Evolutionary conservation across 345 rosid genomes (phyloP).

Genomic region (Citrus sp.): DNA sequence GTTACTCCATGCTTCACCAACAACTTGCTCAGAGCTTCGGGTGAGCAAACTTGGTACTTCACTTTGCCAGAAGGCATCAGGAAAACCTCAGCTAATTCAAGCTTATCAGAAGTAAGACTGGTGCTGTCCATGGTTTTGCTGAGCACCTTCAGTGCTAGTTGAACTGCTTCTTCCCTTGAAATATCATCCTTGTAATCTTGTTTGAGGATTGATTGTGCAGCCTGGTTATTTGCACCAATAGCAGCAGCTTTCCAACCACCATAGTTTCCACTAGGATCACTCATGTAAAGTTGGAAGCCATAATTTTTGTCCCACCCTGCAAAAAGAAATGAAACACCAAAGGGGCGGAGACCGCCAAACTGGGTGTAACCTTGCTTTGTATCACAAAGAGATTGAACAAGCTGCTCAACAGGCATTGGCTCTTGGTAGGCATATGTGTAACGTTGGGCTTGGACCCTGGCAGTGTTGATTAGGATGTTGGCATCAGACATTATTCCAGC

Average conservation of each 20-base stretch:
- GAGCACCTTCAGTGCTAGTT: constrained; percentile 87
- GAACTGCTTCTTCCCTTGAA: constrained; percentile 82
- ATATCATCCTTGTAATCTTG: constrained; percentile 95
- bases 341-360: constrained; percentile 95
- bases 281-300: constrained; percentile 93
- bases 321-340: constrained; percentile 90
- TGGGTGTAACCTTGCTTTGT: constrained; percentile 97
- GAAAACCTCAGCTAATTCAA: constrained; percentile 85
- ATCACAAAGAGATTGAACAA: constrained; percentile 92
- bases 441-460: constrained; percentile 92
- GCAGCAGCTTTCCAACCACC: constrained; percentile 99
- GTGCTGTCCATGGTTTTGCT: constrained; percentile 99
- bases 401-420: constrained; percentile 96
- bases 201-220: constrained; percentile 96
- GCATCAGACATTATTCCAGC: constrained; percentile 99
- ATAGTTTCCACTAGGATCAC: constrained; percentile 95
- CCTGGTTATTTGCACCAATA: constrained; percentile 91
- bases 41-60: constrained; percentile 83
- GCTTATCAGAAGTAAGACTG: constrained; percentile 90
- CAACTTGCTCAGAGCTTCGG: constrained; percentile 73
- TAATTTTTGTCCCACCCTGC: constrained; percentile 95
- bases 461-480: constrained; percentile 90
- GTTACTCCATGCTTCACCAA: constrained; percentile 76
- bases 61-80: constrained; percentile 73
- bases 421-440: constrained; percentile 89